A percentile compares a stretch with the other conserved stretches of the same genome.
These are phyloP conservation scores for Symbiodinium pilosum DNA, from an alignment of 73 alveolate species.

Conservation along the genomic window DNA sequence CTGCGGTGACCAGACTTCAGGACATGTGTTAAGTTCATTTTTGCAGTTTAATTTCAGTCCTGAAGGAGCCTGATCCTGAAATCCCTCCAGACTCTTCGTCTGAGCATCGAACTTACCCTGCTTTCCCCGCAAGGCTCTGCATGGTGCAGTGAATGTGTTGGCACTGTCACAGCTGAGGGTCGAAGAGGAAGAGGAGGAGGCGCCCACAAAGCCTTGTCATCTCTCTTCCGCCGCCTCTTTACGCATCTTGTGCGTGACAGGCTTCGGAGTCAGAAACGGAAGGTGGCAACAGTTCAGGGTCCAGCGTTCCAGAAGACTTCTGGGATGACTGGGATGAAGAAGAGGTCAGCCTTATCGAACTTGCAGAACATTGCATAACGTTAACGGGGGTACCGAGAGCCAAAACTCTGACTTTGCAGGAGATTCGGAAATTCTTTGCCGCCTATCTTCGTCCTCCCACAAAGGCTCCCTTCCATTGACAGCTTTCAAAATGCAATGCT, in stretches of 20 bases:
- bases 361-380: too few relatives aligned
- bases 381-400: too few relatives aligned
- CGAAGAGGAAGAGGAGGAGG: background rate
- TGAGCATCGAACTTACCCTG: background rate
- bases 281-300: background rate
- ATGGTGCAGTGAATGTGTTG: too few relatives aligned
- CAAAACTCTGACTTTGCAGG: background rate
- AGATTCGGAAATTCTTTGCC: constrained; percentile 43
- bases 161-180: background rate
- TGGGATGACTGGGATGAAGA: constrained; percentile 63
- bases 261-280: background rate
- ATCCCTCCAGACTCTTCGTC: background rate
- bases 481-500: too few relatives aligned
- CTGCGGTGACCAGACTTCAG: background rate
- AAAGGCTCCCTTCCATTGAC: constrained; percentile 22
- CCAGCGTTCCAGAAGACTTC: background rate
- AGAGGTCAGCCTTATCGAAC: constrained; percentile 30
- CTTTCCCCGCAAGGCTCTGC: too few relatives aligned
- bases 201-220: too few relatives aligned
- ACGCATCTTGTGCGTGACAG: background rate
- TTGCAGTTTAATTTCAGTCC: too few relatives aligned
- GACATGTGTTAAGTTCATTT: too few relatives aligned
- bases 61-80: background rate
- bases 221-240: too few relatives aligned
- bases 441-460: constrained; percentile 36